phyloP scores from a whole-genome alignment of 768 basidiomycete genomes.

The Tulasnella calospora region DNA sequence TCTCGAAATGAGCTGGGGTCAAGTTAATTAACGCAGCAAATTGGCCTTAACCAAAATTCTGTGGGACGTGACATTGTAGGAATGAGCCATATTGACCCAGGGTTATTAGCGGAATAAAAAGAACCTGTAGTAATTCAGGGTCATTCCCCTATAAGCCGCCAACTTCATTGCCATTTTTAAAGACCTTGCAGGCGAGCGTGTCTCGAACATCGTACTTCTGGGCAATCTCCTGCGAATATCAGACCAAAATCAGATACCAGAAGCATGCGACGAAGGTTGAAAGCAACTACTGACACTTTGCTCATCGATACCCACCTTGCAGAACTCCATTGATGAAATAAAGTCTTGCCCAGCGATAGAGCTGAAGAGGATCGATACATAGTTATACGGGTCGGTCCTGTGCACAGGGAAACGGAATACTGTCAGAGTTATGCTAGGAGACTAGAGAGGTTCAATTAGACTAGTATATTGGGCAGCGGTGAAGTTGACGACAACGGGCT shows the following conservation, averaged over 20 bases:
- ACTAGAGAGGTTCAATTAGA: no score
- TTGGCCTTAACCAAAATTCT: no score
- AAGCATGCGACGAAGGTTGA: background rate
- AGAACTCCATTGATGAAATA: background rate
- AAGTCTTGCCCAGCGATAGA: background rate
- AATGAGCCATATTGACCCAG: no score
- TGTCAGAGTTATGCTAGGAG: no score
- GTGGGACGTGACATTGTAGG: no score
- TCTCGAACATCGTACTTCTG: slow-evolving; percentile 12
- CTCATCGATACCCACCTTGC: background rate
- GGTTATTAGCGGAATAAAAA: no score
- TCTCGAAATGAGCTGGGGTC: no score
- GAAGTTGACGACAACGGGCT: background rate
- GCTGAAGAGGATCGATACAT: background rate
- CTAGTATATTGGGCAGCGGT: background rate
- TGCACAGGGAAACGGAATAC: no score
- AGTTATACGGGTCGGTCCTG: background rate
- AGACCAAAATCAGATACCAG: background rate
- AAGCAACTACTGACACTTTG: background rate
- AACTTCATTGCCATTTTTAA: slow-evolving; percentile 31
- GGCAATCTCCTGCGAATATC: background rate
- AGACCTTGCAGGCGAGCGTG: slow-evolving; percentile 31
- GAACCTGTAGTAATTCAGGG: background rate
- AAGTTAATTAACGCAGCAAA: no score
- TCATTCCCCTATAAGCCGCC: slow-evolving; percentile 21